These are phyloP conservation scores for Dioscorea cayenensis DNA, from an alignment of 116 monocot species.

Conservation along the genomic window DNA sequence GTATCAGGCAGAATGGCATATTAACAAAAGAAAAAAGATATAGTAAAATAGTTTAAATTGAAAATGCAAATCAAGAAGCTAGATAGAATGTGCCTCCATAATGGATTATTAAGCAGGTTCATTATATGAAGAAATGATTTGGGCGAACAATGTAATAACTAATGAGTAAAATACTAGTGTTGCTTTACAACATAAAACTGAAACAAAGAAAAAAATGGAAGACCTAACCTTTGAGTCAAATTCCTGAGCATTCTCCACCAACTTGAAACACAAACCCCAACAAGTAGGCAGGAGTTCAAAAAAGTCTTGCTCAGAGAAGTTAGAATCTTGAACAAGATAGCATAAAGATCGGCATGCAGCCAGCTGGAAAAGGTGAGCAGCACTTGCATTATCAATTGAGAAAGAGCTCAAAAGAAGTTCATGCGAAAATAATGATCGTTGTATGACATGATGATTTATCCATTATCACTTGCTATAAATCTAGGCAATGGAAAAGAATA, in stretches of 20 bases:
- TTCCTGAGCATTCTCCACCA: conserved; percentile 85
- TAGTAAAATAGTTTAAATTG: too few relatives aligned
- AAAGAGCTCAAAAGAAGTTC: neutral
- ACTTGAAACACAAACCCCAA: conserved; percentile 81
- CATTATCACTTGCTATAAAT: too few relatives aligned
- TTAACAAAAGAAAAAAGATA: neutral
- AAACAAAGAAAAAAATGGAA: neutral
- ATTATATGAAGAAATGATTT: neutral
- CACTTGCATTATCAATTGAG: neutral
- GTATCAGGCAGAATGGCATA: neutral
- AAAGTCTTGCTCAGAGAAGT: conserved; percentile 75
- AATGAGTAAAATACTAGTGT: too few relatives aligned
- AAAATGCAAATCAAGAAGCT: neutral
- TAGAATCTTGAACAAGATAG: conserved; percentile 87
- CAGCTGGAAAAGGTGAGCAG: conserved; percentile 44
- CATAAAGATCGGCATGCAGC: conserved; percentile 89
- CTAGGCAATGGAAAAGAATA: neutral
- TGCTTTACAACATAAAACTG: neutral
- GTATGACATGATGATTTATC: too few relatives aligned
- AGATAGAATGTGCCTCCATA: neutral
- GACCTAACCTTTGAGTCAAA: conserved; percentile 92
- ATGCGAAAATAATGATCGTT: too few relatives aligned
- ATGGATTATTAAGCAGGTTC: neutral
- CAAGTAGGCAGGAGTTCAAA: conserved; percentile 77
- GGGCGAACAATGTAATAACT: too few relatives aligned